Conservation (phyloP, 225 moss, liverwort and hornwort species). For the Marchantia polymorpha region DNA sequence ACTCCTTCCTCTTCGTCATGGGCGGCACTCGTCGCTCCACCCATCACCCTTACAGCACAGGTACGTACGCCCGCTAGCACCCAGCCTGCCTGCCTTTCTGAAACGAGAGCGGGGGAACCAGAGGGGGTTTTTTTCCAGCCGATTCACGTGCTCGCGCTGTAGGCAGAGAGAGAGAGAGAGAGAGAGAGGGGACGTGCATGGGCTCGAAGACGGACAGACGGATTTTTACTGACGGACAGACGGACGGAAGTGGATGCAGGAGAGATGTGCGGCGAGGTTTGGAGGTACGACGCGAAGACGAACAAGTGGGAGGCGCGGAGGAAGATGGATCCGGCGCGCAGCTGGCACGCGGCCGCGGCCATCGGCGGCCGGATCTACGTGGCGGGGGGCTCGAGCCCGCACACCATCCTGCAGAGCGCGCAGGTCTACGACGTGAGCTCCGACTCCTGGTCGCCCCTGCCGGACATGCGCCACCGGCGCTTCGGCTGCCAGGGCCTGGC, state of each 20-base stretch:
- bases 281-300: conserved; percentile 48
- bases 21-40: conserved; percentile 38
- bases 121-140: too few species aligned
- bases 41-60: neutral
- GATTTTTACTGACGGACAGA: neutral
- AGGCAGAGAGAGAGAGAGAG: too few species aligned
- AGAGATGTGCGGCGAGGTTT: conserved; percentile 51
- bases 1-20: conserved; percentile 52
- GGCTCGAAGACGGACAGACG: neutral
- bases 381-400: conserved; percentile 60
- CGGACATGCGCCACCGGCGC: conserved; percentile 47
- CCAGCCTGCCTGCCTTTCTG: too few species aligned
- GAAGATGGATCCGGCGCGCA: conserved; percentile 57
- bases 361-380: conserved; percentile 53
- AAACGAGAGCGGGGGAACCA: too few species aligned
- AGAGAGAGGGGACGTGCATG: too few species aligned
- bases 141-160: too few species aligned
- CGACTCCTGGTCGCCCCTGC: conserved; percentile 44
- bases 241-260: conserved; percentile 32
- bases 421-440: conserved; percentile 56
- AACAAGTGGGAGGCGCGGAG: conserved; percentile 55
- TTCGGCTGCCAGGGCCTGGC: conserved; percentile 58
- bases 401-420: conserved; percentile 46
- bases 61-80: neutral
- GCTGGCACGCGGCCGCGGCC: conserved; percentile 64